Evolutionary conservation across 2,329 filamentous ascomycete genomes (phyloP), one percentile per base, ranked within the genome.

Genomic region (Diaporthe amygdali): DNA sequence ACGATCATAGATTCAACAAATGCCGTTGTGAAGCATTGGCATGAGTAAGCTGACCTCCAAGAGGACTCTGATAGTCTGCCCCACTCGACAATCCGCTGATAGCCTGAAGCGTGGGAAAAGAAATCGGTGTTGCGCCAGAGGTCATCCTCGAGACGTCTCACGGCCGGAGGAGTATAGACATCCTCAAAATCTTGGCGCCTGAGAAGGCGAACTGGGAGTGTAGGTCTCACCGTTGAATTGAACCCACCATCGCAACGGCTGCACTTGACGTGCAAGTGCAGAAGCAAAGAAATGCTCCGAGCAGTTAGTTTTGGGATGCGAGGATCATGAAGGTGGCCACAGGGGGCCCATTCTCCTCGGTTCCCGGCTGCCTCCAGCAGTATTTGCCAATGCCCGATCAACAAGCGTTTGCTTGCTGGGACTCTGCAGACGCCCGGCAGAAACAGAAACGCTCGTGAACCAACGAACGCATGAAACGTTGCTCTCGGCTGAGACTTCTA

Each of bases 131-230:
- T 27, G 90, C 94, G 75, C 93, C 94, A n/a, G 87, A 92, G 59
- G 89, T 92, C 55, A 98, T 99, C 76, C 88, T 98, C 32, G 89
- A 94, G 77, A 97, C 94, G 12, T 97, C 95, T 6, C 96, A 99
- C 82, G 96, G 96, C 73, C 90, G 96, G 72, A 87, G 96, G 71
- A 94, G 91, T 75, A 97, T 98, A 77, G 96, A 99, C 77, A 91
- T 93, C 3, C 87, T 99, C 71, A 89, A 89, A 79, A 85, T 95
- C 34, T 89, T 97, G 71, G 92, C 94, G 73, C 93, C 94, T 20
- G 91, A 93, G 76, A 94, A 94, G 79, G 96, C 96, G 51, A 98
- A 92, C 76, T 96, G 93, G 94, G 94, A 97, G 74, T 97, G 94
- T 97, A 83, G 84, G 93, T 89, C 39, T 49, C 47, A 37, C 20